Evolutionary conservation across 2,329 filamentous ascomycete genomes (phyloP).

Genomic region (Rhexocercosporidium sp.): DNA sequence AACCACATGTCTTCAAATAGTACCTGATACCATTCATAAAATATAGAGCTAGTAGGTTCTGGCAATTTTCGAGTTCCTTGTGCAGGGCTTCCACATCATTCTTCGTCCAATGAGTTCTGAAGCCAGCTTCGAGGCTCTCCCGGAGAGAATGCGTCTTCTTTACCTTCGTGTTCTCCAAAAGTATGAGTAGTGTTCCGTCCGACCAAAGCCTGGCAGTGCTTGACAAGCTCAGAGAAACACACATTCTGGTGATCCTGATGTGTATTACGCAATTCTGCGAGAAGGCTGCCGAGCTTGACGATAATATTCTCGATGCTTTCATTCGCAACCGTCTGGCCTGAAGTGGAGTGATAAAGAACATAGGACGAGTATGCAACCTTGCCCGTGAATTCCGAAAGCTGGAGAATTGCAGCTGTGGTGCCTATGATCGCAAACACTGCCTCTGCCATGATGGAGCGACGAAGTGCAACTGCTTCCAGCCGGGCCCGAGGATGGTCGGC

Average conservation of each 20-base stretch:
- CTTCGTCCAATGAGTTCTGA: neutral
- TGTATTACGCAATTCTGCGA: neutral
- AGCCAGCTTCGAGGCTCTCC: neutral
- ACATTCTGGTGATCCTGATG: neutral
- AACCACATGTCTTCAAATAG: neutral
- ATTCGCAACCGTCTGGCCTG: neutral
- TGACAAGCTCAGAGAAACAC: neutral
- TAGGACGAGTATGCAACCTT: neutral
- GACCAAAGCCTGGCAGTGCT: neutral
- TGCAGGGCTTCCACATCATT: neutral
- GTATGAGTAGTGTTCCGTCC: neutral
- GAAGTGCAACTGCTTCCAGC: too few species aligned
- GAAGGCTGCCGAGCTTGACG: neutral
- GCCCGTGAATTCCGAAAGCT: neutral
- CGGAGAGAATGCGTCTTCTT: neutral
- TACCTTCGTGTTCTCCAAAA: neutral
- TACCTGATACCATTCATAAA: neutral
- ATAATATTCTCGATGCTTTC: neutral
- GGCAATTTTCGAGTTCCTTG: neutral
- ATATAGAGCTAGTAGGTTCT: neutral
- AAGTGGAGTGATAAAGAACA: neutral
- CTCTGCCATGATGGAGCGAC: neutral
- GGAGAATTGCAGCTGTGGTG: neutral
- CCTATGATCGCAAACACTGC: neutral
- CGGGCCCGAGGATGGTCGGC: too few species aligned